Percentiles rank a stretch among this genome's conserved stretches.
phyloP scores from a whole-genome alignment of 129 eudicot genomes.

The Ambrosia trifida region DNA sequence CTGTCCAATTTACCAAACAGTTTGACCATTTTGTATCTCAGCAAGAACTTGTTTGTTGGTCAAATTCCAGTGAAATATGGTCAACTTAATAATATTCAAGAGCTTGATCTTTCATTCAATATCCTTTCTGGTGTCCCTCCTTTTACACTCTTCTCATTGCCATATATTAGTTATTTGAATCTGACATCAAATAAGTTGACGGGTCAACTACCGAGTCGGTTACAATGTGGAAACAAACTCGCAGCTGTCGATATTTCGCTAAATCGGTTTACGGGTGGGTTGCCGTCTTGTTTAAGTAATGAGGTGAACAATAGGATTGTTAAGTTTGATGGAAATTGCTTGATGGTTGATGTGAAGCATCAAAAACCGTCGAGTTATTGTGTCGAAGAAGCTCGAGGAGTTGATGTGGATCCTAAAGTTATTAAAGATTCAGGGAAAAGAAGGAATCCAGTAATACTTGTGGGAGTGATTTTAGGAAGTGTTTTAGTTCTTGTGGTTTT shows the following conservation, averaged over 20 bases:
- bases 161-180: slow-evolving; percentile 45
- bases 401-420: slow-evolving; percentile 32
- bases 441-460: slow-evolving; percentile 31
- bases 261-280: slow-evolving; percentile 48
- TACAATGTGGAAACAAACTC: slow-evolving; percentile 51
- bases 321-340: slow-evolving; percentile 51
- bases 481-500: slow-evolving; percentile 39
- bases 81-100: slow-evolving; percentile 45
- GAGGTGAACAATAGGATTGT: slow-evolving; percentile 29
- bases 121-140: slow-evolving; percentile 48
- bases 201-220: slow-evolving; percentile 52
- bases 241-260: slow-evolving; percentile 52
- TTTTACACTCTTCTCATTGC: slow-evolving; percentile 46
- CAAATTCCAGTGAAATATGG: slow-evolving; percentile 51
- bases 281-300: slow-evolving; percentile 55
- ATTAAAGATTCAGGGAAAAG: slow-evolving; percentile 33
- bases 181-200: slow-evolving; percentile 56
- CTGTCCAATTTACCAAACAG: slow-evolving; percentile 42
- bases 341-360: slow-evolving; percentile 39
- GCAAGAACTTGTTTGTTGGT: slow-evolving; percentile 52
- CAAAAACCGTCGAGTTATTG: slow-evolving; percentile 55
- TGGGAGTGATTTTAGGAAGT: slow-evolving; percentile 47
- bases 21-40: slow-evolving; percentile 41
- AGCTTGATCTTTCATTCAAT: slow-evolving; percentile 58
- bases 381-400: slow-evolving; percentile 35